Evolutionary conservation across 345 rosid genomes (phyloP), one percentile per base, ranked within the genome.

Genomic region (Pugionium cornutum): DNA sequence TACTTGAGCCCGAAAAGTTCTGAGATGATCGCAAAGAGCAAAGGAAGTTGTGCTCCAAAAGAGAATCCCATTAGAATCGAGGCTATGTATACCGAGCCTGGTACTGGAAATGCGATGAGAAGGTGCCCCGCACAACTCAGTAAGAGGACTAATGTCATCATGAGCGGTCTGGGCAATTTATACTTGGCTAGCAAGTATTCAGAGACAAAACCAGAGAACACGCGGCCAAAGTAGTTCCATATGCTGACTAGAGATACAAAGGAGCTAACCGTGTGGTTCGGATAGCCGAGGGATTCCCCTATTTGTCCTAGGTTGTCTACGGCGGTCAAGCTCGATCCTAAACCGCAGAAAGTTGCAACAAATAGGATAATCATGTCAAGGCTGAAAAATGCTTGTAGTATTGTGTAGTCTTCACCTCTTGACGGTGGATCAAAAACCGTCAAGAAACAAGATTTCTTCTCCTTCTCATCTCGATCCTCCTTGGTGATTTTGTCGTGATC

Each of bases 371-470:
- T 50, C 96, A 88, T 91, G 76, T 91, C 98, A 0, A 76, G 32
- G 79, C 96, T 91, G 0, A 82, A 51, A 43, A 91, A 77, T 31
- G 96, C 96, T 73, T 91, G 98, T 26, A 91, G 62, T 50, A 88
- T 88, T 7, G 89, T 91, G 88, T 88, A 91, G 75, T 91, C 94
- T 55, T 88, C 94, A 6, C 98, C 98, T 76, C 96, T 81, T 4
- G 79, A 57, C 0, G 96, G 98, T 29, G 78, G 84, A 32, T 77
- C 61, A 62, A 66, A 83, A 30, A 83, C 75, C 41, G 79, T 75
- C 45, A 74, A 43, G 48, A 86, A 84, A 76, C 91, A 85, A 62
- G 86, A 81, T 41, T 72, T 53, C 7, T 33, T 4, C 35, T 72
- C 63, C 46, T 77, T 68, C 29, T 66, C 53, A 45, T 39, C 72